Evolutionary conservation across 768 basidiomycete species (phyloP).

Genomic region (Xerocomellus dryophilus): DNA sequence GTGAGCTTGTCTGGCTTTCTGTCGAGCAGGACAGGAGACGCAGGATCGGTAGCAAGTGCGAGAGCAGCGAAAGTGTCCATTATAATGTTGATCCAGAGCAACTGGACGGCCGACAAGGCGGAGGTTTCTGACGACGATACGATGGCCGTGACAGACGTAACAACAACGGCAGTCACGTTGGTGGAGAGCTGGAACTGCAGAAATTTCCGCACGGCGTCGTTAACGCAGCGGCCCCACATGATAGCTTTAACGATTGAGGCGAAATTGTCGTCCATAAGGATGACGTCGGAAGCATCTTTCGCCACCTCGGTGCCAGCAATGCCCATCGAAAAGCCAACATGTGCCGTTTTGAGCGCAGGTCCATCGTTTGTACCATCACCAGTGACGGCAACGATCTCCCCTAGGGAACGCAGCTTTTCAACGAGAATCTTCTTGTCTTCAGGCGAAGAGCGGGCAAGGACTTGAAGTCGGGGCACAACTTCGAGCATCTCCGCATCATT

Average conservation of each 20-base stretch:
- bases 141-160: slow-evolving; percentile 90
- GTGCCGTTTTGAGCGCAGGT: slow-evolving; percentile 90
- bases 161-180: slow-evolving; percentile 92
- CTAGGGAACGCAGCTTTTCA: slow-evolving; percentile 78
- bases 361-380: slow-evolving; percentile 99
- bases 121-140: slow-evolving; percentile 72
- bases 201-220: slow-evolving; percentile 97
- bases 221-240: slow-evolving; percentile 99
- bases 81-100: slow-evolving; percentile 98
- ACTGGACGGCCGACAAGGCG: slow-evolving; percentile 92
- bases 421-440: slow-evolving; percentile 96
- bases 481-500: slow-evolving; percentile 67
- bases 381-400: slow-evolving; percentile 92
- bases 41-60: slow-evolving; percentile 95
- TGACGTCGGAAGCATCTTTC: slow-evolving; percentile 98
- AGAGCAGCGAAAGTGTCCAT: slow-evolving; percentile 99
- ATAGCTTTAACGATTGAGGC: slow-evolving; percentile 95
- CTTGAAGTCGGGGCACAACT: slow-evolving; percentile 88
- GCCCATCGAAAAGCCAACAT: slow-evolving; percentile 97
- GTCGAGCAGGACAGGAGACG: slow-evolving; percentile 72
- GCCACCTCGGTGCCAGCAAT: slow-evolving; percentile 97
- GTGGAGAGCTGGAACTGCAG: slow-evolving; percentile 93
- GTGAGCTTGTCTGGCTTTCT: slow-evolving; percentile 89
- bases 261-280: slow-evolving; percentile 98
- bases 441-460: slow-evolving; percentile 95